phyloP scores from a whole-genome alignment of 805 yeast species.

The Candida vaughaniae region DNA sequence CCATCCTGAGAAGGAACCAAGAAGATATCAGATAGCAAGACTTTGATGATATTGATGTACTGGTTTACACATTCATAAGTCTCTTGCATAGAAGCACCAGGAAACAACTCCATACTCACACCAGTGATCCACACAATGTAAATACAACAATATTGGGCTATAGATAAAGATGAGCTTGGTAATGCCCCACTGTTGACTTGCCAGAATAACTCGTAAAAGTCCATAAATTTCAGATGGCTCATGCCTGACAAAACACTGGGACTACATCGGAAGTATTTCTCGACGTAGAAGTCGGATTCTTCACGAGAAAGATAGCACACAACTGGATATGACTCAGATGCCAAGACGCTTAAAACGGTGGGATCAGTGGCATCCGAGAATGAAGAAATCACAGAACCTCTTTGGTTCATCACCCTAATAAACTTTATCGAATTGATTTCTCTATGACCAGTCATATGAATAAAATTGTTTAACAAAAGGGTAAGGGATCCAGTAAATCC shows the following conservation, averaged over 20 bases:
- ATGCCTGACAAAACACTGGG: constrained; percentile 5
- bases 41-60: constrained; percentile 10
- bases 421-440: constrained; percentile 7
- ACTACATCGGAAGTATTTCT: background rate
- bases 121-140: constrained; percentile 12
- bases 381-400: constrained; percentile 12
- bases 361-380: constrained; percentile 12
- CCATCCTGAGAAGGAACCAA: constrained; percentile 11
- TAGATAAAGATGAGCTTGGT: constrained; percentile 2
- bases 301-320: constrained; percentile 6
- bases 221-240: constrained; percentile 1
- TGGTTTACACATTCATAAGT: constrained; percentile 8
- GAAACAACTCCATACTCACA: constrained; percentile 8
- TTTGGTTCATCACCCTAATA: constrained; percentile 10
- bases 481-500: constrained; percentile 11
- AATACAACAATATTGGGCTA: constrained; percentile 9
- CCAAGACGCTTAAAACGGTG: constrained; percentile 1
- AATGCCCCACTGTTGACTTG: constrained; percentile 2
- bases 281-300: constrained; percentile 10
- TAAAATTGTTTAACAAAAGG: constrained; percentile 7
- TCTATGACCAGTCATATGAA: constrained; percentile 4
- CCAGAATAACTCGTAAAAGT: constrained; percentile 8
- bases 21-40: constrained; percentile 9
- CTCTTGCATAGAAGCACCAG: constrained; percentile 10
- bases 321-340: constrained; percentile 5